Evolutionary conservation across 345 rosid genomes (phyloP), one percentile per base, ranked within the genome.

Genomic region (Leavenworthia alabamica): DNA sequence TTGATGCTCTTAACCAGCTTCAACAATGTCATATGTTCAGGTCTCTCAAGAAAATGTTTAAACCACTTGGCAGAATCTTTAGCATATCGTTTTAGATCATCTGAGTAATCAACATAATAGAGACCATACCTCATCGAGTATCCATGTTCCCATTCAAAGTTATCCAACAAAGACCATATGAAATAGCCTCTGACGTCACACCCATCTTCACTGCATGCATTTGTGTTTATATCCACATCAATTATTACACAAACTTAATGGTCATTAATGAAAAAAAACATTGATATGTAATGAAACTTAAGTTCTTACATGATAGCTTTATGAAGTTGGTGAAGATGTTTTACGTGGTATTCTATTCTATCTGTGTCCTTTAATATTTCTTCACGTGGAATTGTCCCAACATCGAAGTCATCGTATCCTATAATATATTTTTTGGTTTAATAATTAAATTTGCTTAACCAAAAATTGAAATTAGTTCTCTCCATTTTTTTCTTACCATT

Each of bases 31-130:
- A 19, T 3, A 2, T 29, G 24, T 9, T 67, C 29, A 1, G 53
- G 22, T 41, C 20, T 17, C 10, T 17, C 3, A 2, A 84, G 79
- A 13, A 78, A 75, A 22, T 45, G 49, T 39, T 66, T 69, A 59
- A 73, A 82, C 92, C 92, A 85, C 4, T 68, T 56, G 12, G 88
- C 79, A 0, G 84, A 85, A 5, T 46, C 53, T 24, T 81, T 85
- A 10, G 79, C 74, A 35, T 79, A 62, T 75, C 88, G 49, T 69
- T 78, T 76, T 40, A 78, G 39, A 7, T 71, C 71, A 3, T 82
- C 46, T 37, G 73, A 27, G 56, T 43, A 78, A 54, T 85, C 83
- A 0, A 81, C 74, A 6, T 51, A 51, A 12, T 51, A 51, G 2
- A 86, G 67, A 4, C 93, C 93, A n/a, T 62, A 86, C 40, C 84